Evolutionary conservation across 805 yeast species (phyloP).

Genomic region (Yamadazyma akitaensis): DNA sequence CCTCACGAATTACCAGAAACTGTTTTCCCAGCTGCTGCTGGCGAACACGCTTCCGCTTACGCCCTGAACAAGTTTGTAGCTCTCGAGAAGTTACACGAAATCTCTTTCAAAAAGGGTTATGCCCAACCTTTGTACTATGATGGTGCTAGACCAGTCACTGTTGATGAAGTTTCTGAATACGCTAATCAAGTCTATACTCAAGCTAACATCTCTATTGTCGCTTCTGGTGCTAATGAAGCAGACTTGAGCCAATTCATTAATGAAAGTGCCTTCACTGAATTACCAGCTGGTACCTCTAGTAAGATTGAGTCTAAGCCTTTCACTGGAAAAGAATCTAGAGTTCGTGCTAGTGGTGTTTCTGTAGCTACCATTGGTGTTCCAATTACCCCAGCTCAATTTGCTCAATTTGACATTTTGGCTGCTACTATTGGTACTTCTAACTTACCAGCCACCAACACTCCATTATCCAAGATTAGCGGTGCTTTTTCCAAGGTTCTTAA

Average conservation of each 20-base stretch:
- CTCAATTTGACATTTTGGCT: slow-evolving; percentile 66
- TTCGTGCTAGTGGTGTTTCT: slow-evolving; percentile 61
- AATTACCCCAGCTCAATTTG: slow-evolving; percentile 57
- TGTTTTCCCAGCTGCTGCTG: slow-evolving; percentile 72
- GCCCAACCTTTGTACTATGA: slow-evolving; percentile 81
- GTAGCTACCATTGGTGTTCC: slow-evolving; percentile 84
- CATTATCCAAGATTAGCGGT: slow-evolving; percentile 46
- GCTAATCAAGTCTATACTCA: slow-evolving; percentile 67
- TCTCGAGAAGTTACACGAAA: slow-evolving; percentile 71
- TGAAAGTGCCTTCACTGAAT: slow-evolving; percentile 60
- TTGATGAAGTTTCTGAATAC: slow-evolving; percentile 64
- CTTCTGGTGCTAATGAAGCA: slow-evolving; percentile 65
- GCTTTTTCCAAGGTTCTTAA: slow-evolving; percentile 53
- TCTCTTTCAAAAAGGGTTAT: slow-evolving; percentile 82
- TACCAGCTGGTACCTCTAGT: slow-evolving; percentile 60
- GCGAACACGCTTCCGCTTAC: slow-evolving; percentile 55
- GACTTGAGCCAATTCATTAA: slow-evolving; percentile 68
- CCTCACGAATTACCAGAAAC: slow-evolving; percentile 81
- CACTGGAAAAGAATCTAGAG: slow-evolving; percentile 67
- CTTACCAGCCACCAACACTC: slow-evolving; percentile 54
- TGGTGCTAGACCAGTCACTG: slow-evolving; percentile 50
- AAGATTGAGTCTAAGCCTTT: slow-evolving; percentile 40
- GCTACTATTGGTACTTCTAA: slow-evolving; percentile 58
- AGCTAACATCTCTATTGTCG: slow-evolving; percentile 68
- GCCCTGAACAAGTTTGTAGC: slow-evolving; percentile 57